Evolutionary conservation across 495 filamentous ascomycete species (phyloP).

Genomic region (Cercophora scortea): DNA sequence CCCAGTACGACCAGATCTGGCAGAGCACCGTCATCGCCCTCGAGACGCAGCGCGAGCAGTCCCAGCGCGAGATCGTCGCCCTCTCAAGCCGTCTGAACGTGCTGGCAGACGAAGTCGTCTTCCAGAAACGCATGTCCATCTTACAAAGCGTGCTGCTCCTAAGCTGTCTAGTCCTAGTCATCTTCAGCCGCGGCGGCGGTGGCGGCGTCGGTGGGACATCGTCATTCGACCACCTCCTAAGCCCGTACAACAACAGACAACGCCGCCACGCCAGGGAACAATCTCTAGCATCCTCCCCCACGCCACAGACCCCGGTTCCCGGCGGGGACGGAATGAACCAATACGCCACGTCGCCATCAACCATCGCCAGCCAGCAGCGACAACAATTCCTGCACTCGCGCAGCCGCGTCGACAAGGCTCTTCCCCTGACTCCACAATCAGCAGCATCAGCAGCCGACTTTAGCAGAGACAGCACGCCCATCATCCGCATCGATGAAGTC

Average conservation of each 20-base stretch:
- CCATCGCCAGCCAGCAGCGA: neutral
- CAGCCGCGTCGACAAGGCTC: constrained; percentile 13
- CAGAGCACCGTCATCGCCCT: constrained; percentile 89
- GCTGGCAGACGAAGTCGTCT: constrained; percentile 88
- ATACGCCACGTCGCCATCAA: neutral
- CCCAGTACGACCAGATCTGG: constrained; percentile 94
- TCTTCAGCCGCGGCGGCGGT: constrained; percentile 53
- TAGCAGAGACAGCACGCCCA: constrained; percentile 14
- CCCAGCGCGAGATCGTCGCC: constrained; percentile 70
- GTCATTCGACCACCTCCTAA: neutral
- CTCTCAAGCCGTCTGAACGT: constrained; percentile 75
- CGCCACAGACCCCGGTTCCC: neutral
- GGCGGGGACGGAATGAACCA: no score
- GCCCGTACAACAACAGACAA: neutral
- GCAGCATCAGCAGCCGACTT: constrained; percentile 4
- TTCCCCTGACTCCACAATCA: constrained; percentile 27
- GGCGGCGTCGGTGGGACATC: constrained; percentile 21
- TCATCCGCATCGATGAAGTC: constrained; percentile 8
- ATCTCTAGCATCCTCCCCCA: neutral
- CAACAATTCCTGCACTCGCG: neutral
- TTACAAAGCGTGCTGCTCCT: constrained; percentile 81
- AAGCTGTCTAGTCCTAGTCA: constrained; percentile 76
- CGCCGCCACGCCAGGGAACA: neutral
- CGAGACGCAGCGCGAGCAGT: constrained; percentile 74
- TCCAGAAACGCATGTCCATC: constrained; percentile 90